Evolutionary conservation across 108 stramenopile species (phyloP).

Genomic region (Aurantiochytrium sp.): DNA sequence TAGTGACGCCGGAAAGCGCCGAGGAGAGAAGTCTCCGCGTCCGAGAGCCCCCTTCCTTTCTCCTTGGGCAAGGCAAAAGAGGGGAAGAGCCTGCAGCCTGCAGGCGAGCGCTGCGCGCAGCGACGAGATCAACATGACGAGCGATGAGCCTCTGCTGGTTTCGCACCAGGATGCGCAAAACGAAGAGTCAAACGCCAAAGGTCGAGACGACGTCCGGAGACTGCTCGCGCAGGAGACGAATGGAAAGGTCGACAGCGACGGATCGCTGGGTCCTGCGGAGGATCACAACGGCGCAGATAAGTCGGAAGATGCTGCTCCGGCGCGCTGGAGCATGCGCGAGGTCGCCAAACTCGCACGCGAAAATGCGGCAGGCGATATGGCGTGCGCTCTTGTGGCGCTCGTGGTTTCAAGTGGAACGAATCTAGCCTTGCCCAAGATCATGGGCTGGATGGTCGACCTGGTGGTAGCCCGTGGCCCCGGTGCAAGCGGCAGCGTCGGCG

Average conservation of each 20-base stretch:
- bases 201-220: neutral
- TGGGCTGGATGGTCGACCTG: slow-evolving; percentile 3
- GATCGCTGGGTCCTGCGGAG: neutral
- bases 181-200: neutral
- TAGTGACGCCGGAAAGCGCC: too few relatives aligned
- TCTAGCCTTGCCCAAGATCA: neutral
- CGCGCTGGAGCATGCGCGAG: neutral
- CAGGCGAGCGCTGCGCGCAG: too few relatives aligned
- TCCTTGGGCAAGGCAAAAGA: too few relatives aligned
- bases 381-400: neutral
- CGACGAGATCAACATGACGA: too few relatives aligned
- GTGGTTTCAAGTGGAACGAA: slow-evolving; percentile 1
- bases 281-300: neutral
- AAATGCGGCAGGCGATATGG: neutral
- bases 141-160: neutral
- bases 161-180: neutral
- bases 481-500: too few relatives aligned
- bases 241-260: too few relatives aligned
- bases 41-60: too few relatives aligned
- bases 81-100: too few relatives aligned
- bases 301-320: neutral
- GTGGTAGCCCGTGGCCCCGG: neutral
- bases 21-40: too few relatives aligned
- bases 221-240: too few relatives aligned
- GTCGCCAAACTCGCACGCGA: neutral